Evolutionary conservation across 441 rosid genomes (phyloP), one percentile per base, ranked within the genome.

Genomic region (Biscutella laevigata): DNA sequence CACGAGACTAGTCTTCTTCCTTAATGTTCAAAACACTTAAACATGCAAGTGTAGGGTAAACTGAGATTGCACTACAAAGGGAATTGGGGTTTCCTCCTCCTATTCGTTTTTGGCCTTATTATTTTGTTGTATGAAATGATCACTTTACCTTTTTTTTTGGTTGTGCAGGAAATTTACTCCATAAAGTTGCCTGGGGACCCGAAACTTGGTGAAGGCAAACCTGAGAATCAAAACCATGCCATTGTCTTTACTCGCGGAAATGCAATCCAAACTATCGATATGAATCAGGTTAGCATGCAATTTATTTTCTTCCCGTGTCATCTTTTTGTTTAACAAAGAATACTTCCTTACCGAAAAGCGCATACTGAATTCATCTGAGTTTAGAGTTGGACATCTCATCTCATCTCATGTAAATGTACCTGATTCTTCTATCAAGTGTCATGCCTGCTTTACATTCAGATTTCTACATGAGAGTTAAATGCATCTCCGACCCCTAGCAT

Each of bases 221-320:
- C 99, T 58, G 99, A 94, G 76, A 94, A 94, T 77, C 99, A 94
- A 77, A 94, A 94, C 62, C 99, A 94, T 62, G 99, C 99, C 14
- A 67, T 94, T 74, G 54, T 94, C 44, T 94, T 94, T 74, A 89
- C 99, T 52, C 97, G 99, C 33, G 99, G 99, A 74, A 81, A 77
- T 76, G 97, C 97, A 39, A 48, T 94, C 59, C 99, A 94, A 71
- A 94, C 99, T 26, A 94, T 94, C 62, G 99, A 94, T 76, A 94
- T 94, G 99, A 94, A 94, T 74, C 99, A 94, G 90, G 99, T 85
- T 64, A 57, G 50, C 40, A 19, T 29, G 53, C 29, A 27, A 33
- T 22, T 49, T 24, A 35, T 39, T 45, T 21, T 34, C 28, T 35
- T 38, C 9, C 47, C 64, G 33, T 43, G 48, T 24, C 34, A 30